phyloP scores from a whole-genome alignment of 2,329 filamentous ascomycete species.

The Spiromastix sp. region DNA sequence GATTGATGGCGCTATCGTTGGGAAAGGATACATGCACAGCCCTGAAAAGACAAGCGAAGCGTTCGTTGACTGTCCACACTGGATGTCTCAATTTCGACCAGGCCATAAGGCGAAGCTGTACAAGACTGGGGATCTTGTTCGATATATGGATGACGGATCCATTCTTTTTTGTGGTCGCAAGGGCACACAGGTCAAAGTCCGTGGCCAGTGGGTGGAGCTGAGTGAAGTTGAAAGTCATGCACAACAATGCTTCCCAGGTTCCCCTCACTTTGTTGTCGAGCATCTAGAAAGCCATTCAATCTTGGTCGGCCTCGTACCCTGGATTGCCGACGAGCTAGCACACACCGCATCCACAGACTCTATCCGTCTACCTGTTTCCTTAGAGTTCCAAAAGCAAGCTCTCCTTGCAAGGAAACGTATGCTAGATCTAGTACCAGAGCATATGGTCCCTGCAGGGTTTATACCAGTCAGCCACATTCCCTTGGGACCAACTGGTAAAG shows the following conservation, averaged over 20 bases:
- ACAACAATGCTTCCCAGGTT: conserved; percentile 28
- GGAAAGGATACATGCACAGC: conserved; percentile 30
- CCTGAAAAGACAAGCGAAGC: conserved; percentile 22
- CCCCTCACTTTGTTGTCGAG: conserved; percentile 36
- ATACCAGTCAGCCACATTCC: no score
- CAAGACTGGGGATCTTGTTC: conserved; percentile 73
- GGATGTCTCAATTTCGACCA: conserved; percentile 29
- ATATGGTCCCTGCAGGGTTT: no score
- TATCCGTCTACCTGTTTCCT: no score
- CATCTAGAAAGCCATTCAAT: no score
- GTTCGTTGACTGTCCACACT: conserved; percentile 21
- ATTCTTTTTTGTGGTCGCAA: conserved; percentile 76
- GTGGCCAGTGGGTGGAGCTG: conserved; percentile 74
- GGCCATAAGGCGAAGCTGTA: conserved; percentile 59
- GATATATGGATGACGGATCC: conserved; percentile 53
- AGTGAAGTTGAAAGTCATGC: conserved; percentile 72
- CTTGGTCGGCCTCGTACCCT: no score
- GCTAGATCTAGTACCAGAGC: no score
- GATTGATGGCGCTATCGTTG: conserved; percentile 28
- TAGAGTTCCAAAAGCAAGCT: no score
- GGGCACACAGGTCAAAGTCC: conserved; percentile 68
- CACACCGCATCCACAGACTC: no score
- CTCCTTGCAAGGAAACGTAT: no score
- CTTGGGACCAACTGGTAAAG: no score
- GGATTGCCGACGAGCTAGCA: no score